Conservation (phyloP, 495 filamentous ascomycete genomes). For the Penicillium arizonense region DNA sequence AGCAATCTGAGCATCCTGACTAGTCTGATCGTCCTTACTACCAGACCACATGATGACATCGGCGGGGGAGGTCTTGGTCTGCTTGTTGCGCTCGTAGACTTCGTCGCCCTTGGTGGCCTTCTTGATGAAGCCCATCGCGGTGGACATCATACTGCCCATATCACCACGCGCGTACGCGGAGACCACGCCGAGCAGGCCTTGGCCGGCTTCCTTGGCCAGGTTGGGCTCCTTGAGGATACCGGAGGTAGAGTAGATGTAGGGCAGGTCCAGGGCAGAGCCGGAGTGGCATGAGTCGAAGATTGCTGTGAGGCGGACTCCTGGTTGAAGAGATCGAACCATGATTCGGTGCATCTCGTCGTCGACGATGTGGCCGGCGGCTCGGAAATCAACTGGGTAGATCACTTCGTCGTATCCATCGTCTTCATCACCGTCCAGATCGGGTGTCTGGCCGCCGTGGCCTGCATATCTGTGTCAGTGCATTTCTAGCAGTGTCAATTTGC, state of each 20-base stretch:
- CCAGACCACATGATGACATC: conserved; percentile 98
- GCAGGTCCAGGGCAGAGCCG: conserved; percentile 91
- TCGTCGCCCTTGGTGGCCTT: conserved; percentile 86
- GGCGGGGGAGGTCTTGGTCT: conserved; percentile 90
- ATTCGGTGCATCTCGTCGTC: conserved; percentile 99
- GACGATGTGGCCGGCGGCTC: conserved; percentile 86
- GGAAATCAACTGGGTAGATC: conserved; percentile 96
- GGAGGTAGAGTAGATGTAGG: conserved; percentile 94
- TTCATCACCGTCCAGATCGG: conserved; percentile 91
- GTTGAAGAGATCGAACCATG: conserved; percentile 79
- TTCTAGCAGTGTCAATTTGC: neutral
- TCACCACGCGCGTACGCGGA: conserved; percentile 89
- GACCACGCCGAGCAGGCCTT: conserved; percentile 86
- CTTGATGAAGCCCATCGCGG: conserved; percentile 86
- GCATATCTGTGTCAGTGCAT: conserved; percentile 7
- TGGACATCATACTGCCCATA: conserved; percentile 75
- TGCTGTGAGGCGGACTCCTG: conserved; percentile 88
- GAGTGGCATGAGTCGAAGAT: conserved; percentile 99
- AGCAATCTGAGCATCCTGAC: conserved; percentile 60
- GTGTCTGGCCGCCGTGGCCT: conserved; percentile 98
- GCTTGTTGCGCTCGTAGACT: conserved; percentile 71
- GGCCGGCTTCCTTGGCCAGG: conserved; percentile 93
- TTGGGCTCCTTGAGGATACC: conserved; percentile 98
- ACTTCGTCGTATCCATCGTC: conserved; percentile 97
- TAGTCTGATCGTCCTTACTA: conserved; percentile 93